Base-by-base conservation (phyloP, 73 alveolate species). In the Symbiodinium natans region DNA sequence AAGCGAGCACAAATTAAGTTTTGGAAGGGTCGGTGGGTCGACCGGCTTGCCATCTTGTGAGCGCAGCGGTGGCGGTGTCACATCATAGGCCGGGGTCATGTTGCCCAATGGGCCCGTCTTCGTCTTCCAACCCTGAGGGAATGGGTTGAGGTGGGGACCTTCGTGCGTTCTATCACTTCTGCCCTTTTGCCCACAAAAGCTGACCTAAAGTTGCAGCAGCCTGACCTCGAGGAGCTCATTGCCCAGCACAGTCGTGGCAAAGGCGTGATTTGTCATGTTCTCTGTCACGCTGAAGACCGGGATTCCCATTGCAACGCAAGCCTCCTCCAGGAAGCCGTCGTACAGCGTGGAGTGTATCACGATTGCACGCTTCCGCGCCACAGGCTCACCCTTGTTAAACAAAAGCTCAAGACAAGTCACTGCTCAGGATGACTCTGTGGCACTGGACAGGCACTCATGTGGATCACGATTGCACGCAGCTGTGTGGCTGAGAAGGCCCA, bases 271-370 rank as follows among this genome's bases (percentile, higher is more conserved):
- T n/a, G 27, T 41, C 4, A 71, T 2, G 29, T 13, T 39, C n/a
- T 82, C 92, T 13, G 88, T 27, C n/a, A 80, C 8, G 10, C 63
- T 8, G 63, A 33, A 36, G 9, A 25, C 34, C 29, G 88, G 88
- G 3, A 80, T 29, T 3, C 41, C 41, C 92, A 82, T 23, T 2
- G 10, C 41, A 6, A 40, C 39, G 23, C 92, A 82, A 6, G 92
- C 92, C 41, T 21, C 27, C 41, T 82, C 92, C 92, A 82, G 41
- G 17, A 71, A 82, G n/a, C 92, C 92, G 41, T 71, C 40, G 41
- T 82, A 82, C 41, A 71, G 41, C 1, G 92, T 82, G 40, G 73
- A 9, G 41, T 82, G 92, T 17, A 82, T 82, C 73, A 82, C 92
- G 1, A 34, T 39, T 3, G 73, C 36, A 46, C 46, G 42, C 73